Conservation (phyloP, 352 stramenopile genomes). For the Phytophthora capsici region DNA sequence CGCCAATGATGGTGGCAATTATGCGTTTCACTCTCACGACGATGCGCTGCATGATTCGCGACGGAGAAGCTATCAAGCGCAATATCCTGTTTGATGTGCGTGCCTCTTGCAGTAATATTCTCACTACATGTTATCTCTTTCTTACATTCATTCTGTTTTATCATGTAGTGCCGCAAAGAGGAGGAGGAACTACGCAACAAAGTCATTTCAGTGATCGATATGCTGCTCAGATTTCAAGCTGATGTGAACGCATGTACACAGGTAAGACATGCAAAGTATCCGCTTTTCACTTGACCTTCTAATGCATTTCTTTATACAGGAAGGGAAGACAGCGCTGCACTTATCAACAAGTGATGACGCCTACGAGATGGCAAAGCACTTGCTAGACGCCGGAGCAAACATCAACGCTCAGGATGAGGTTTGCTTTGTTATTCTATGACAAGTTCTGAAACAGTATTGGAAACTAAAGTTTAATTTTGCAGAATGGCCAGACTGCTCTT, state of each 20-base stretch:
- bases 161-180: conserved; percentile 24
- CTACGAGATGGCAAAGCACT: conserved; percentile 21
- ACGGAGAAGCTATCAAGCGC: conserved; percentile 12
- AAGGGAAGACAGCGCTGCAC: conserved; percentile 31
- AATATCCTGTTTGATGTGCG: conserved; percentile 29
- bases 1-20: conserved; percentile 30
- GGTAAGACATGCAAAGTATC: conserved; percentile 2
- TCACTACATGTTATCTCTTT: no score
- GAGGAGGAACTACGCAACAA: neutral
- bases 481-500: conserved; percentile 32
- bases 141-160: neutral
- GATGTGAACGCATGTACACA: conserved; percentile 17
- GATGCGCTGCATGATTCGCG: conserved; percentile 29
- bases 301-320: conserved; percentile 3
- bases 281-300: neutral
- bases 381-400: conserved; percentile 15
- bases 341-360: conserved; percentile 19
- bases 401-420: conserved; percentile 19
- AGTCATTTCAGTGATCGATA: conserved; percentile 11
- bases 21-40: conserved; percentile 22
- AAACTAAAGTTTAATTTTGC: neutral
- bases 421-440: neutral
- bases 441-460: neutral
- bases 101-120: neutral
- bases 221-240: conserved; percentile 10